phyloP scores from a whole-genome alignment of 2,329 filamentous ascomycete genomes.

The Penicillium crustosum region DNA sequence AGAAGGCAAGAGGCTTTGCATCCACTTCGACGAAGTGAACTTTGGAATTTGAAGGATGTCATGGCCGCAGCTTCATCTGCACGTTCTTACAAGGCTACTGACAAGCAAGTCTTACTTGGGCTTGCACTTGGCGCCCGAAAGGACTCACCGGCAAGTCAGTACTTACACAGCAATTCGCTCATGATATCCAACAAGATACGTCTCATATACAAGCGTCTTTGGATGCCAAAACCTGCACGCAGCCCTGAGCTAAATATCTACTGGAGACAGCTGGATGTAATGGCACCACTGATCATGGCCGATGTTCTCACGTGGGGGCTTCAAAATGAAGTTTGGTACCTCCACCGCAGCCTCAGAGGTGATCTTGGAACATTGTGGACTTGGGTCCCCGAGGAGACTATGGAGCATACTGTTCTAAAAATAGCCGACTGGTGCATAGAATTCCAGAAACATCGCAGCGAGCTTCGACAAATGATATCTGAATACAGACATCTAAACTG shows the following conservation, averaged over 20 bases:
- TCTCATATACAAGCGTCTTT: constrained; percentile 8
- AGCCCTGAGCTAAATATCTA: constrained; percentile 18
- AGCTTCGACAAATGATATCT: constrained; percentile 1
- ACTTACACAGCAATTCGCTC: background rate
- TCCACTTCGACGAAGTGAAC: background rate
- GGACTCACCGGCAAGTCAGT: background rate
- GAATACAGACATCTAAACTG: constrained; percentile 23
- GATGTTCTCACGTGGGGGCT: background rate
- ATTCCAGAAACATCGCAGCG: constrained; percentile 7
- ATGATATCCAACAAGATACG: background rate
- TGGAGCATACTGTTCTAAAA: no score
- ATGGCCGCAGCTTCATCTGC: background rate
- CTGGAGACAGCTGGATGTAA: constrained; percentile 33
- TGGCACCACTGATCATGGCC: constrained; percentile 19
- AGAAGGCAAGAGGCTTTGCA: background rate
- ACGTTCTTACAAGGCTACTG: background rate
- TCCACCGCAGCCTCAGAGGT: constrained; percentile 11
- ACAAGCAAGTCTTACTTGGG: background rate
- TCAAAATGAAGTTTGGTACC: constrained; percentile 11
- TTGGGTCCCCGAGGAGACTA: background rate
- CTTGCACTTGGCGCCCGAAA: background rate
- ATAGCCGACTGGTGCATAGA: background rate
- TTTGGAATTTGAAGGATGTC: background rate
- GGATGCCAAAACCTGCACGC: constrained; percentile 2
- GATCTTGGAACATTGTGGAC: constrained; percentile 6